Conservation (phyloP, 257 asterid genomes). For the Solanum raphanifolium region DNA sequence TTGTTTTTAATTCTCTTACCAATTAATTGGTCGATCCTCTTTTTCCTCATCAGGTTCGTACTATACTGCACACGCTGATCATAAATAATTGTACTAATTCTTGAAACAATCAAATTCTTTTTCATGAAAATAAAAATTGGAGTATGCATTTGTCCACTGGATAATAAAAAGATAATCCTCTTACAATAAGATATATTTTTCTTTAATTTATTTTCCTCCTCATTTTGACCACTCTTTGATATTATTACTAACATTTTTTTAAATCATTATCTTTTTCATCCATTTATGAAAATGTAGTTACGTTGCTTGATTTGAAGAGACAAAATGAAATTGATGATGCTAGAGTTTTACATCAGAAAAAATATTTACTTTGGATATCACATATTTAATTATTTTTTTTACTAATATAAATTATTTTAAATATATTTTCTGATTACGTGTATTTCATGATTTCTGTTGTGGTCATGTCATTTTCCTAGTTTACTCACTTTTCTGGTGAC, state of each 20-base stretch:
- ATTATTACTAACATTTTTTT: neutral
- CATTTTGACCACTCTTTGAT: neutral
- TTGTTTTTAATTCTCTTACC: neutral
- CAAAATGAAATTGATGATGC: neutral
- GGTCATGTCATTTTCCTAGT: conserved; percentile 49
- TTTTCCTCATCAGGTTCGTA: neutral
- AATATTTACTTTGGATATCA: neutral
- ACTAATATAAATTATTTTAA: neutral
- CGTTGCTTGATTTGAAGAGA: neutral
- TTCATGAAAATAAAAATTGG: neutral
- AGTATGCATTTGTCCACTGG: neutral
- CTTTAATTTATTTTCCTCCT: neutral
- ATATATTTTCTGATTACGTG: neutral
- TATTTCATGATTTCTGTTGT: conserved; percentile 32
- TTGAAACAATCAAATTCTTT: neutral
- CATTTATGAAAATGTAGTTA: neutral
- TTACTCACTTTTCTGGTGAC: conserved; percentile 10
- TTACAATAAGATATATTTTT: neutral
- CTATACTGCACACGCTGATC: neutral
- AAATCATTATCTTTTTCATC: neutral
- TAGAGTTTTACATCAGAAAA: neutral
- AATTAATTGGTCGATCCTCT: neutral
- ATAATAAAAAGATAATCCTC: neutral
- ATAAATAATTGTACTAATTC: neutral
- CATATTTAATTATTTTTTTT: neutral